Percentiles rank a stretch among this genome's conserved stretches.
Conservation (phyloP, 2,329 filamentous ascomycete species). For the Ophiostoma montium region DNA sequence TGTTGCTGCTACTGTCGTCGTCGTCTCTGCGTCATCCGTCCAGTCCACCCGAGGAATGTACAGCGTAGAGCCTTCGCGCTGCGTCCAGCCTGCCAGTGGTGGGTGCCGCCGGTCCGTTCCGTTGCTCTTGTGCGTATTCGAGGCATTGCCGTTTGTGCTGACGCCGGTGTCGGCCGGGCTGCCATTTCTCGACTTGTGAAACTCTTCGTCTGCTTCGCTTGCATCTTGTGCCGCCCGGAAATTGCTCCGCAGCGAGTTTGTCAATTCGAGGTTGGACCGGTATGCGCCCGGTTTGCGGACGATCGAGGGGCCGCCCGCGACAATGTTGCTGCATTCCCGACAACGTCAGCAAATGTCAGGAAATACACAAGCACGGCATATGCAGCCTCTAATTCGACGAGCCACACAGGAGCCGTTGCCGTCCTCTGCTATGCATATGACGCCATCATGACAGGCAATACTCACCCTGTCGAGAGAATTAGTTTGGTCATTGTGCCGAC, state of each 20-base stretch:
- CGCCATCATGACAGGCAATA: not conserved
- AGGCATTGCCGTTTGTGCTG: not conserved
- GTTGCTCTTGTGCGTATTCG: not conserved
- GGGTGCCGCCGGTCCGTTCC: constrained; percentile 15
- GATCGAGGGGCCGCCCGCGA: constrained; percentile 69
- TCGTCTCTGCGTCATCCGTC: not conserved
- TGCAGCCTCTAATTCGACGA: not conserved
- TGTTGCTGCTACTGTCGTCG: not conserved
- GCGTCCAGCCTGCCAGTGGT: constrained; percentile 49
- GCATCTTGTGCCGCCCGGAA: constrained; percentile 57
- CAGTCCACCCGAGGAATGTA: constrained; percentile 71
- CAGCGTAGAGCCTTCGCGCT: constrained; percentile 41
- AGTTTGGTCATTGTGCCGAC: constrained; percentile 6
- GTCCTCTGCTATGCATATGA: too few relatives aligned
- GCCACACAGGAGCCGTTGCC: too few relatives aligned
- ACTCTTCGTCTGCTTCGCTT: constrained; percentile 28
- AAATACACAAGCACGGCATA: not conserved
- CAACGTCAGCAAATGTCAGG: constrained; percentile 3
- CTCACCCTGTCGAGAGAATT: constrained; percentile 9
- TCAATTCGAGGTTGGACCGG: constrained; percentile 87
- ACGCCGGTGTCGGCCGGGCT: constrained; percentile 9
- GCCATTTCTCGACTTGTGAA: constrained; percentile 9
- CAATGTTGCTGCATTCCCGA: constrained; percentile 50
- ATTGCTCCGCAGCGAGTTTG: constrained; percentile 74
- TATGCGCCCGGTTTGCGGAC: constrained; percentile 63